Conservation (phyloP, 2,329 filamentous ascomycete species). For the Fusarium euwallaceae region DNA sequence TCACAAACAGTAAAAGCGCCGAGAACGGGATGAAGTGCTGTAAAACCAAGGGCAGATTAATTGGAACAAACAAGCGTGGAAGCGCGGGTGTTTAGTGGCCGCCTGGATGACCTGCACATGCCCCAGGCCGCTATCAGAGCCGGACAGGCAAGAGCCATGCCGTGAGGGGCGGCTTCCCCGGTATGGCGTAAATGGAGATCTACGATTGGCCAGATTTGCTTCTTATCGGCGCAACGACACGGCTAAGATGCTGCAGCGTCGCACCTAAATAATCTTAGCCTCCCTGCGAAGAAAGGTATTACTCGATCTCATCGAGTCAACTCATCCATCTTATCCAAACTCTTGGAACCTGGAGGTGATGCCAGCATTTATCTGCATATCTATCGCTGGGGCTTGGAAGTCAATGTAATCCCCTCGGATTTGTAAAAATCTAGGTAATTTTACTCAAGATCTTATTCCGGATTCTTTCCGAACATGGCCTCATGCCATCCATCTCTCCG, state of each 20-base stretch:
- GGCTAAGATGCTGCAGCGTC: conserved; percentile 38
- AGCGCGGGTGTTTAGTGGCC: conserved; percentile 17
- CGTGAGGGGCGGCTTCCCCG: conserved; percentile 41
- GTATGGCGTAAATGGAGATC: conserved; percentile 23
- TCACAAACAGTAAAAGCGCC: neutral
- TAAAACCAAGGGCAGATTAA: neutral
- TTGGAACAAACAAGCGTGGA: neutral
- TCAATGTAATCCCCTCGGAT: neutral
- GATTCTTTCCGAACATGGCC: conserved; percentile 7
- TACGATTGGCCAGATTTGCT: conserved; percentile 29
- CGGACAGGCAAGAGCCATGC: conserved; percentile 28
- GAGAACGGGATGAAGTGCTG: neutral
- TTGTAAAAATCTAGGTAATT: conserved; percentile 21
- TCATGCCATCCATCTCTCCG: neutral
- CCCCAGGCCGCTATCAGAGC: conserved; percentile 36
- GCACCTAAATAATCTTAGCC: conserved; percentile 31
- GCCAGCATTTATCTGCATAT: conserved; percentile 27
- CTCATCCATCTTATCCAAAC: conserved; percentile 23
- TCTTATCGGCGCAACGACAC: conserved; percentile 38
- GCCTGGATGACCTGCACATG: conserved; percentile 31
- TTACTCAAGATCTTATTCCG: conserved; percentile 10
- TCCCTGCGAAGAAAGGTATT: conserved; percentile 46
- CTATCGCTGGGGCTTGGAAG: neutral
- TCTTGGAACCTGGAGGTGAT: neutral
- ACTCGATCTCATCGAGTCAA: conserved; percentile 63